A percentile compares a stretch with the other conserved stretches of the same genome.
Evolutionary conservation across 163 green algal species (phyloP).

Genomic region (Chlamydomonas reinhardtii): DNA sequence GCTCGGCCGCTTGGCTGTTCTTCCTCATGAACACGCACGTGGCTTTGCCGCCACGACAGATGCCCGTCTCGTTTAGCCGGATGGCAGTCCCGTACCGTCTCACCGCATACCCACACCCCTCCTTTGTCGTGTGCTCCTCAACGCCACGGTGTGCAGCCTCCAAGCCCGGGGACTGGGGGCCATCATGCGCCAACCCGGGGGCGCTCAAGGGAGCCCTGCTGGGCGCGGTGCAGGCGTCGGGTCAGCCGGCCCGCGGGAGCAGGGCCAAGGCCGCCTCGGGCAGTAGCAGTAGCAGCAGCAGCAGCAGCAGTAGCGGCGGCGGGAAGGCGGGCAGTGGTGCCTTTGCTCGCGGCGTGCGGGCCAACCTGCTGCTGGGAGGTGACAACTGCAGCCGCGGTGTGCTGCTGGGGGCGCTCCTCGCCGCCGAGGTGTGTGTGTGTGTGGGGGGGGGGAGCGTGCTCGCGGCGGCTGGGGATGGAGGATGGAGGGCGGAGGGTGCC

Average conservation of each 20-base stretch:
- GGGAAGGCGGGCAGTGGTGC: slow-evolving; percentile 5
- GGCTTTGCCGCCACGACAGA: no score
- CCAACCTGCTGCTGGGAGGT: slow-evolving; percentile 56
- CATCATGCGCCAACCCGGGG: slow-evolving; percentile 54
- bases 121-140: no score
- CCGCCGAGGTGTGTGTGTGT: slow-evolving; percentile 21
- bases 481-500: no score
- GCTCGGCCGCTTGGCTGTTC: no score
- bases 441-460: no score
- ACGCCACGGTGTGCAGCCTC: background rate
- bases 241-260: background rate
- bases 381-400: slow-evolving; percentile 60
- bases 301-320: background rate
- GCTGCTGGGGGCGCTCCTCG: slow-evolving; percentile 59
- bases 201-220: slow-evolving; percentile 55
- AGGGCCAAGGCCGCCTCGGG: no score
- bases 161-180: slow-evolving; percentile 30
- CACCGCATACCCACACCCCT: no score
- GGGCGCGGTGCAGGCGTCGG: slow-evolving; percentile 1
- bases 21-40: no score
- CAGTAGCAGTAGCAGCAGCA: no score
- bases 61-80: no score
- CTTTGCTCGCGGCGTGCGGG: slow-evolving; percentile 52
- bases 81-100: no score
- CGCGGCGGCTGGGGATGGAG: no score